Evolutionary conservation across 73 alveolate genomes (phyloP), one percentile per base, ranked within the genome.

Genomic region (Paramecium sonneborni): DNA sequence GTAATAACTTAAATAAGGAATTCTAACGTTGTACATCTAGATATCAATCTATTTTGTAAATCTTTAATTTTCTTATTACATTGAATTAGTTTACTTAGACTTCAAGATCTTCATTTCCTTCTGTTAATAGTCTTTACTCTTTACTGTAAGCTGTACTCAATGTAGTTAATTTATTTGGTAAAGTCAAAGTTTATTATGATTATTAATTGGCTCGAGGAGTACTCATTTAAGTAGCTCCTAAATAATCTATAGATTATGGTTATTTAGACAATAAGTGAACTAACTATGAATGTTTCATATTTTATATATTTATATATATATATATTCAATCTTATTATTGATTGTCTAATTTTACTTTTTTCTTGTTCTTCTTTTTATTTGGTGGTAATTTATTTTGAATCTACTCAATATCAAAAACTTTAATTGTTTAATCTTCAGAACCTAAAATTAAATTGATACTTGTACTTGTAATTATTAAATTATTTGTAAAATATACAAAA

Each of bases 291-390:
- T 62, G 84, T 62, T 62, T 62, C 84, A 62, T 62, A 3, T 30
- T 23, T 30, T 62, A 62, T 30, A 30, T 62, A 62, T 62, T 62
- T 52, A 44, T 44, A 44, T 35, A 35, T 44, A 52, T 18, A 52
- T 52, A 62, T 26, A 62, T 32, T 62, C 84, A 62, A 32, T 62
- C 84, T 62, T 62, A 24, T 30, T 52, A 52, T 52, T 52, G 68
- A 52, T 52, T 18, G 68, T 52, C 30, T 52, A 72, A 28, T 38
- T 72, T 72, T 38, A 38, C 57, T 72, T 79, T 79, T 24, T 79
- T 79, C 21, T 79, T 79, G 72, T 46, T 79, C n/a, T 79, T 79
- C 74, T 79, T 79, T 34, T 79, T 79, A 46, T 79, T 79, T 34
- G 90, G 90, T 37, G 90, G 90, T 11, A 38, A 12, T 44, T 79